These are phyloP conservation scores for Lichtheimia ornata DNA, from an alignment of 371 early-diverging fungal species.

Conservation along the genomic window DNA sequence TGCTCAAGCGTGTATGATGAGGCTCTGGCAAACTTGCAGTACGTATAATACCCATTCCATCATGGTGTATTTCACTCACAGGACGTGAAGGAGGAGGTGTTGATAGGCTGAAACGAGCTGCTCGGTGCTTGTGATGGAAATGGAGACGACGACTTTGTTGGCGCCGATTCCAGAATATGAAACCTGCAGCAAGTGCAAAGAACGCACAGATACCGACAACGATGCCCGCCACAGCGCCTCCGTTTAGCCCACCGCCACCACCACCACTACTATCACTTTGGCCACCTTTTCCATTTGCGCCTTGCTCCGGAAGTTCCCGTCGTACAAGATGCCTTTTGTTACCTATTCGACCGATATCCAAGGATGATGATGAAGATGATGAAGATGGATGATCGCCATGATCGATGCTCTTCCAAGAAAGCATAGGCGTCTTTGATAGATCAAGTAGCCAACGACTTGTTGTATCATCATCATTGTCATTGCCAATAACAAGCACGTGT, in stretches of 20 bases:
- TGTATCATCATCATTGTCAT: too few species aligned
- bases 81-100: conserved; percentile 19
- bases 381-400: too few species aligned
- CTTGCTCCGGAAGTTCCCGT: too few species aligned
- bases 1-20: conserved; percentile 6
- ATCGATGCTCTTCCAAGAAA: conserved; percentile 13
- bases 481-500: too few species aligned
- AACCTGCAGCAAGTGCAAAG: conserved; percentile 24
- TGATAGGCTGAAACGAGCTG: conserved; percentile 30
- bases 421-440: conserved; percentile 1
- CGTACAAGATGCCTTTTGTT: too few species aligned
- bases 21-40: conserved; percentile 9
- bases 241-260: conserved; percentile 15
- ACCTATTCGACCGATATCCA: too few species aligned
- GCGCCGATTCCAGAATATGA: conserved; percentile 25
- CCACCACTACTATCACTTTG: conserved; percentile 1
- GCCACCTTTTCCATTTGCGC: too few species aligned
- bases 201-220: conserved; percentile 32
- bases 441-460: conserved; percentile 21
- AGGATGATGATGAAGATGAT: too few species aligned
- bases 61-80: conserved; percentile 2
- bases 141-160: conserved; percentile 8
- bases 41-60: background rate
- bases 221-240: conserved; percentile 42
- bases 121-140: conserved; percentile 14